A percentile compares a stretch with the other conserved stretches of the same genome.
Evolutionary conservation across 164 flowering plant species (phyloP).

Genomic region (Magnolia sinica): DNA sequence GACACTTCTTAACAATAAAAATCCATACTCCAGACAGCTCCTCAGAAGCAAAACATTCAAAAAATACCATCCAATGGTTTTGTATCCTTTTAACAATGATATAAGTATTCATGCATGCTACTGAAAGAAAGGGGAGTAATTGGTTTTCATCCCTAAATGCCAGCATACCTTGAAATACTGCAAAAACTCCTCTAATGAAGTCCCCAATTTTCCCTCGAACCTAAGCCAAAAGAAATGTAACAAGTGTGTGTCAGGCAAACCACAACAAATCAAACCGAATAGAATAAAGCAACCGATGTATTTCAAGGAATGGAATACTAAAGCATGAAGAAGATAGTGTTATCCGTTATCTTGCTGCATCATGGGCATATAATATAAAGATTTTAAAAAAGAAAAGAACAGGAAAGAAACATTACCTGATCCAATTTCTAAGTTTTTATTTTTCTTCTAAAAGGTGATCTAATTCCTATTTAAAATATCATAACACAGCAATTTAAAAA

Average conservation of each 20-base stretch:
- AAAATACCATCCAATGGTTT: too few species aligned
- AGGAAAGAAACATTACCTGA: not conserved
- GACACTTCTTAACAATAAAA: too few species aligned
- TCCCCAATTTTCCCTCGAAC: conserved; percentile 68
- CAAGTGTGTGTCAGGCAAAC: conserved; percentile 6
- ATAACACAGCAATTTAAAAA: not conserved
- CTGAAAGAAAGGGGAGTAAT: not conserved
- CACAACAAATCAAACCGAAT: not conserved
- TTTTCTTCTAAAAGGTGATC: too few species aligned
- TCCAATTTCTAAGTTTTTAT: not conserved
- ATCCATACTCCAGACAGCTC: too few species aligned
- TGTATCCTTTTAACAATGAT: not conserved
- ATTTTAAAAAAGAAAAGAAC: not conserved
- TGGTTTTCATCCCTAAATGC: not conserved
- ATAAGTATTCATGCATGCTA: not conserved
- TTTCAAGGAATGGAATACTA: not conserved
- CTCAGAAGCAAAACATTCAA: too few species aligned
- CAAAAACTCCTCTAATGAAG: conserved; percentile 66
- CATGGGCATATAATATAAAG: not conserved
- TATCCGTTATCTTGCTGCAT: not conserved
- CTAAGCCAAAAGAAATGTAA: conserved; percentile 28
- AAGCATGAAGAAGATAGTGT: not conserved
- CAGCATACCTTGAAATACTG: conserved; percentile 70
- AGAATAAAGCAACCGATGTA: not conserved
- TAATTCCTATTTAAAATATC: not conserved